phyloP scores from a whole-genome alignment of 805 yeast genomes.

The Saccharomycopsis selenospora region DNA sequence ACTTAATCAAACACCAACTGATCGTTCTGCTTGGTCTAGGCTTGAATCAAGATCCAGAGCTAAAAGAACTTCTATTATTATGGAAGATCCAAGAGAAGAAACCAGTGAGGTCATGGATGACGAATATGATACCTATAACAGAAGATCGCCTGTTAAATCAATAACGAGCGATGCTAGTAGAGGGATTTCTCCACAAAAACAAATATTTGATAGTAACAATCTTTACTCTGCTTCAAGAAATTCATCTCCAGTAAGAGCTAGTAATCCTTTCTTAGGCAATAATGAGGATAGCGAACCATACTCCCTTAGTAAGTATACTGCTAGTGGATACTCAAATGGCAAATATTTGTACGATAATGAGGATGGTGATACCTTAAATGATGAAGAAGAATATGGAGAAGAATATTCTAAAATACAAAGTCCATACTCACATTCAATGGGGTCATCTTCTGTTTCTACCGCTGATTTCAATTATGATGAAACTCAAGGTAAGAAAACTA shows the following conservation, averaged over 20 bases:
- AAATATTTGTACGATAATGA: conserved; percentile 15
- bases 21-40: conserved; percentile 60
- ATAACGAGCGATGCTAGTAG: conserved; percentile 24
- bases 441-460: conserved; percentile 29
- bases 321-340: conserved; percentile 1
- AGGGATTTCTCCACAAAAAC: conserved; percentile 52
- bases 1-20: conserved; percentile 33
- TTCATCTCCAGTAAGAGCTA: background rate
- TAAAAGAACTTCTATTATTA: conserved; percentile 41
- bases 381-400: conserved; percentile 8
- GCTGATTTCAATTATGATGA: conserved; percentile 32
- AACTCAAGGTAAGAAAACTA: conserved; percentile 24
- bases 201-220: conserved; percentile 39
- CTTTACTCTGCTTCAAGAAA: conserved; percentile 1
- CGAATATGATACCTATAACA: conserved; percentile 22
- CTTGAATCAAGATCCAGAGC: conserved; percentile 67
- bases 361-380: conserved; percentile 15
- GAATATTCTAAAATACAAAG: background rate
- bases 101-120: conserved; percentile 27
- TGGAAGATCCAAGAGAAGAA: conserved; percentile 37
- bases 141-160: conserved; percentile 20
- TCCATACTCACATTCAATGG: conserved; percentile 20
- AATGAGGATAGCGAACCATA: background rate
- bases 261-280: background rate
- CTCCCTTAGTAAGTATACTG: conserved; percentile 1